Evolutionary conservation across 352 stramenopile genomes (phyloP).

Genomic region (Phytophthora litchii): DNA sequence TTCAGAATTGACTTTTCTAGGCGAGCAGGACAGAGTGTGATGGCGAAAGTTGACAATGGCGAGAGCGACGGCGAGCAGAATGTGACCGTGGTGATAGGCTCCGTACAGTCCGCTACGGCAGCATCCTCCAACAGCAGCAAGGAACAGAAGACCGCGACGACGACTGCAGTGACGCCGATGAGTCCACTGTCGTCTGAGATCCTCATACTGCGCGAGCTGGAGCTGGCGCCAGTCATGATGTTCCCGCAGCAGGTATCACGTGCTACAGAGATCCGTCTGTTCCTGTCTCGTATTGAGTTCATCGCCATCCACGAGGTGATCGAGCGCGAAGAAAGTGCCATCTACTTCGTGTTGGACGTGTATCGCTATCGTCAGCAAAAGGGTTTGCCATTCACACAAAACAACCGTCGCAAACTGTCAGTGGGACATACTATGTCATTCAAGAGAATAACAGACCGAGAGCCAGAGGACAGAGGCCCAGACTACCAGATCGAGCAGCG

Average conservation of each 20-base stretch:
- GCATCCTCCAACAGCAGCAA: constrained; percentile 8
- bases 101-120: not conserved
- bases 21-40: constrained; percentile 1
- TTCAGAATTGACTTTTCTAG: constrained; percentile 18
- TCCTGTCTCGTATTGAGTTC: constrained; percentile 62
- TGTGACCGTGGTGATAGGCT: not conserved
- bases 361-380: constrained; percentile 65
- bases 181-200: constrained; percentile 31
- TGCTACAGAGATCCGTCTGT: constrained; percentile 58
- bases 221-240: constrained; percentile 51
- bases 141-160: constrained; percentile 3
- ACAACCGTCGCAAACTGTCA: constrained; percentile 20
- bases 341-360: constrained; percentile 69
- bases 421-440: constrained; percentile 12
- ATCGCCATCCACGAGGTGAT: constrained; percentile 60
- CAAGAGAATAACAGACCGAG: constrained; percentile 5
- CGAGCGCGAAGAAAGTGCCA: constrained; percentile 47
- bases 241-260: constrained; percentile 57
- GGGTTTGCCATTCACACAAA: constrained; percentile 43
- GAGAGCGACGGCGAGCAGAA: constrained; percentile 22
- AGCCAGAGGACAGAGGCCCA: constrained; percentile 32
- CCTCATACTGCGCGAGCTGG: constrained; percentile 39
- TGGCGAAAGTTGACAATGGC: constrained; percentile 17
- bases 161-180: constrained; percentile 1
- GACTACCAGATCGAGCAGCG: constrained; percentile 72